Base-by-base conservation (phyloP, 345 rosid genomes). In the Gossypium ekmanianum region DNA sequence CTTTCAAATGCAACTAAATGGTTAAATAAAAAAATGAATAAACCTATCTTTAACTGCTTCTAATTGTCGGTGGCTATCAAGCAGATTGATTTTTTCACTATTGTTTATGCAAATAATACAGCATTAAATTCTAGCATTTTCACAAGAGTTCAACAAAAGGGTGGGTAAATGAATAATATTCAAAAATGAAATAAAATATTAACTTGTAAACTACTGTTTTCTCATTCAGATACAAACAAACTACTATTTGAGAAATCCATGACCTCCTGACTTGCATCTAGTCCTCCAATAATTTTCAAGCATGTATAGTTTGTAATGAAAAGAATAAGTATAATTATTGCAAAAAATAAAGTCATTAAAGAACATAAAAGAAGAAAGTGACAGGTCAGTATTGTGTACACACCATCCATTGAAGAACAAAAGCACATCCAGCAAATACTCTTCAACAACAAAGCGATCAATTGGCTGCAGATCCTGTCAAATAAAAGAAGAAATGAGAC, bases 341-440 rank as follows among this genome's bases (percentile, higher is more conserved):
- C 0, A 41, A 57, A 47, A 41, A 47, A 41, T 47, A 44, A 74
- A 44, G 24, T 14, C 10, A 62, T 12, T 20, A 10, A 61, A 43
- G 44, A 18, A 79, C 70, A 3, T 50, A 13, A 72, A 74, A 43
- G 52, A 27, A 52, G 69, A 54, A 18, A 22, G 44, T 14, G 10
- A 58, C 18, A 9, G 16, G 43, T 43, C 55, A 59, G 24, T 55
- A n/a, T 55, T 74, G 72, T 77, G 68, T 80, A 91, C 93, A 72
- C 77, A 95, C 99, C 99, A 85, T 86, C 99, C 99, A 88, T 93
- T 96, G 29, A 96, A 86, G 85, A 86, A 93, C 80, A 90, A 83
- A 79, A 93, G 96, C 85, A 96, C 97, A 85, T 96, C 98, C 78
- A 96, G 81, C 80, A 96, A 74, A 81, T 90, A 93, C 78, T 96